Evolutionary conservation across 2,329 filamentous ascomycete genomes (phyloP).

Genomic region (Colletotrichum viniferum): DNA sequence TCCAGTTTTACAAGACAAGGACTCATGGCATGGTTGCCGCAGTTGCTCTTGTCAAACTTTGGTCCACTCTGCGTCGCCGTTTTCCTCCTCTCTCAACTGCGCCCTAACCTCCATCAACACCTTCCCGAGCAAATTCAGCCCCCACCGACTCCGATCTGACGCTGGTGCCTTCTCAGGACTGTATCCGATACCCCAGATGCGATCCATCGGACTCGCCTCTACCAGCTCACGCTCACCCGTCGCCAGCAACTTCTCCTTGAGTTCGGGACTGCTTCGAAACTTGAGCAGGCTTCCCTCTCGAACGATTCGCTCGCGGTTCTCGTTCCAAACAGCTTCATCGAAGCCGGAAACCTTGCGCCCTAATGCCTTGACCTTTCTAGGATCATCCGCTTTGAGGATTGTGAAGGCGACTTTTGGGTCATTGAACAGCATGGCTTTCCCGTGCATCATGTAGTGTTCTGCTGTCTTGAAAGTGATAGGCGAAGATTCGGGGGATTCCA

Average conservation of each 20-base stretch:
- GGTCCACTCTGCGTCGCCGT: not conserved
- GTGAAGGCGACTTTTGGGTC: constrained; percentile 45
- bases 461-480: constrained; percentile 50
- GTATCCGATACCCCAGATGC: constrained; percentile 72
- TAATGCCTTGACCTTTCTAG: constrained; percentile 54
- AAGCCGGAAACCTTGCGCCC: constrained; percentile 62
- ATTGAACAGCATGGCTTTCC: constrained; percentile 54
- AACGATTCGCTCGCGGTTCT: constrained; percentile 58
- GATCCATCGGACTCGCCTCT: constrained; percentile 64
- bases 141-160: constrained; percentile 56
- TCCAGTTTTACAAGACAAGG: no score
- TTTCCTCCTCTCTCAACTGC: constrained; percentile 49
- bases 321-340: constrained; percentile 53
- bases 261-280: constrained; percentile 52
- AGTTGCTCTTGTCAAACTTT: no score
- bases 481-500: constrained; percentile 43
- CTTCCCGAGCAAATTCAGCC: constrained; percentile 67
- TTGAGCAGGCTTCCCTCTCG: constrained; percentile 62
- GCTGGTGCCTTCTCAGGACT: constrained; percentile 50
- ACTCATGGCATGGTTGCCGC: no score
- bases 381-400: constrained; percentile 53
- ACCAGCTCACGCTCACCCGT: constrained; percentile 67
- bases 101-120: constrained; percentile 64
- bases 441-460: constrained; percentile 63
- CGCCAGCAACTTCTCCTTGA: constrained; percentile 54